Evolutionary conservation across 2,329 filamentous ascomycete genomes (phyloP).

Genomic region (Fusarium compactum): DNA sequence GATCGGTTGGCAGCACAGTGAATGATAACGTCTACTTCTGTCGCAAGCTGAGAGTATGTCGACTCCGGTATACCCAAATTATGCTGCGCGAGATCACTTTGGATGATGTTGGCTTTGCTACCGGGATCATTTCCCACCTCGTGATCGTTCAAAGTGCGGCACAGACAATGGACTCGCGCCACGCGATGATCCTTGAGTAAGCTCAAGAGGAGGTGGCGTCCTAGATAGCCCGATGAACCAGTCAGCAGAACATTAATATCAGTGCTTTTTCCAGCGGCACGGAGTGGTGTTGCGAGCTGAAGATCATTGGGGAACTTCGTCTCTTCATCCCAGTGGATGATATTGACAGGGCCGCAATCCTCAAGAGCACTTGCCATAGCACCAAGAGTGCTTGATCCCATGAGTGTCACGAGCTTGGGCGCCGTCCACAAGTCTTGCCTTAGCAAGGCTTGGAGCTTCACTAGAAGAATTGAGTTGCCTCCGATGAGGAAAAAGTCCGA

Average conservation of each 20-base stretch:
- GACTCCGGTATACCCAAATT: not conserved
- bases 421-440: not conserved
- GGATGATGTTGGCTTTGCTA: not conserved
- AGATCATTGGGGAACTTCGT: not conserved
- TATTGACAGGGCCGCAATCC: not conserved
- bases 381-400: not conserved
- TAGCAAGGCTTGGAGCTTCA: not conserved
- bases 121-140: not conserved
- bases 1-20: not conserved
- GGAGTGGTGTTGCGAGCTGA: not conserved
- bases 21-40: not conserved
- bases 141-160: not conserved
- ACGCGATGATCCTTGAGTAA: not conserved
- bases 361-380: not conserved
- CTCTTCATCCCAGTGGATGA: not conserved
- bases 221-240: not conserved
- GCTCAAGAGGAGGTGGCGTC: not conserved
- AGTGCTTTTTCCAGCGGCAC: not conserved
- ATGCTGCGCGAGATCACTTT: not conserved
- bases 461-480: not conserved
- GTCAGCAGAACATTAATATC: not conserved
- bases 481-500: slow-evolving; percentile 18
- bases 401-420: not conserved
- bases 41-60: not conserved
- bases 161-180: not conserved